Percentiles rank a stretch among this genome's conserved stretches.
Conservation (phyloP, 257 asterid species). For the Jaltomata sinuosa region DNA sequence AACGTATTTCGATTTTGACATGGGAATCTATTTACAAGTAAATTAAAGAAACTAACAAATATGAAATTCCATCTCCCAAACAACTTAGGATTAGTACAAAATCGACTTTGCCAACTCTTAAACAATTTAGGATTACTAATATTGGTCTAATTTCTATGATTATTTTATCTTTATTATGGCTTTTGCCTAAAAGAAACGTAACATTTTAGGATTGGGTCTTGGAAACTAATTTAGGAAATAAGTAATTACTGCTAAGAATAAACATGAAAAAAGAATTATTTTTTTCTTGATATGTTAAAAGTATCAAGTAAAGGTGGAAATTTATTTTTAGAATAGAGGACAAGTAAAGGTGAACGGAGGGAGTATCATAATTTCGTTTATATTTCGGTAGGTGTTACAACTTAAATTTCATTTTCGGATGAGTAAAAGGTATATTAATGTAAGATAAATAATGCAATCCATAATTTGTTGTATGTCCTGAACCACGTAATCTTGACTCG, state of each 20-base stretch:
- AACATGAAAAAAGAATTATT: no score
- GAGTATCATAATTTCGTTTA: no score
- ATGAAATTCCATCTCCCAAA: background rate
- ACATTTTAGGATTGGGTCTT: no score
- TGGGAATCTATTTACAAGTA: background rate
- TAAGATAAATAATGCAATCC: background rate
- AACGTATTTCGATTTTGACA: background rate
- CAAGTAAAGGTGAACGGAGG: no score
- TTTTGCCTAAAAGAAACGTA: background rate
- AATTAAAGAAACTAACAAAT: background rate
- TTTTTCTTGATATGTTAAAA: no score
- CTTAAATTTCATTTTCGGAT: background rate
- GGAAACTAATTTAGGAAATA: no score
- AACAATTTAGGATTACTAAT: background rate
- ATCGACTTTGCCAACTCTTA: no score
- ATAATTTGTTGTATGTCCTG: background rate
- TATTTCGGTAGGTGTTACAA: no score
- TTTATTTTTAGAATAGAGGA: no score
- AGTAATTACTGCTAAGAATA: no score
- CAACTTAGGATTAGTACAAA: background rate
- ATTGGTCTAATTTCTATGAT: background rate
- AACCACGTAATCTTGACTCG: no score
- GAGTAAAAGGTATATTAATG: background rate
- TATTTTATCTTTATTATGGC: background rate
- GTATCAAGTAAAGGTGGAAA: no score